phyloP scores from a whole-genome alignment of 441 rosid species.

The Codiaeum variegatum region DNA sequence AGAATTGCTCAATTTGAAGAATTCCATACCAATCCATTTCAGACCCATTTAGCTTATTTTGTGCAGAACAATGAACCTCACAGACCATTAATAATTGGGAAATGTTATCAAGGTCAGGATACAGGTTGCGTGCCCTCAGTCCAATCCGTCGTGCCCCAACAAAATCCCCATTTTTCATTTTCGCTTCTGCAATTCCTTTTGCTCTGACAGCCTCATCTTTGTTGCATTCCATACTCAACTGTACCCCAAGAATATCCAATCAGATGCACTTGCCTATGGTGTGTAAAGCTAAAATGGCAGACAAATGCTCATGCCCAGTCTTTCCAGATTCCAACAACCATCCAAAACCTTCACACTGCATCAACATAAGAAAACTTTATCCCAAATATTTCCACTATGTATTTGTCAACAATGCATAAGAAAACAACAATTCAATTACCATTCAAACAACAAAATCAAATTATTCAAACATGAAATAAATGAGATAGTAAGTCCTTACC shows the following conservation, averaged over 20 bases:
- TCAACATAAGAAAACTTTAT: slow-evolving; percentile 14
- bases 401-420: not conserved
- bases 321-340: not conserved
- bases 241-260: slow-evolving; percentile 6
- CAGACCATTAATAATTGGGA: slow-evolving; percentile 69
- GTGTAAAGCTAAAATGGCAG: not conserved
- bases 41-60: slow-evolving; percentile 44
- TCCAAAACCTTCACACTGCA: slow-evolving; percentile 21
- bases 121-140: slow-evolving; percentile 61
- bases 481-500: not conserved
- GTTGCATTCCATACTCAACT: slow-evolving; percentile 66
- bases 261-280: not conserved
- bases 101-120: slow-evolving; percentile 51
- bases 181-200: slow-evolving; percentile 60
- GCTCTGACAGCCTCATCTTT: slow-evolving; percentile 88
- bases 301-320: slow-evolving; percentile 8
- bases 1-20: slow-evolving; percentile 59
- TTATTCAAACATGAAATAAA: not conserved
- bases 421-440: slow-evolving; percentile 4
- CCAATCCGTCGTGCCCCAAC: slow-evolving; percentile 59
- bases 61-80: slow-evolving; percentile 79
- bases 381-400: not conserved
- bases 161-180: slow-evolving; percentile 57
- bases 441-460: slow-evolving; percentile 9
- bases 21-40: slow-evolving; percentile 86